Conservation (phyloP, 148 eudicot genomes). For the Beta vulgaris region DNA sequence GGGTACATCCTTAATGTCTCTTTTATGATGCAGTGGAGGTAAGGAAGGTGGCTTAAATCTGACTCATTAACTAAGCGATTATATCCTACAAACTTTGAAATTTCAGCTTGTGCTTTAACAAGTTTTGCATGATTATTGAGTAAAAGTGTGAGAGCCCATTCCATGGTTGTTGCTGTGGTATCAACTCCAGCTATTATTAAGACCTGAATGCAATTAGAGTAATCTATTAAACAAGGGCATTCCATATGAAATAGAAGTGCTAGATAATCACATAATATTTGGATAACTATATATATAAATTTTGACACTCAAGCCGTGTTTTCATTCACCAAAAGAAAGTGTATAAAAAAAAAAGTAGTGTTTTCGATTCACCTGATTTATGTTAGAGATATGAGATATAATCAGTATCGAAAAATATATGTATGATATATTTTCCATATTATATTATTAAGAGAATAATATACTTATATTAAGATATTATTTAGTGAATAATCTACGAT, state of each 20-base stretch:
- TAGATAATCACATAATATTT: neutral
- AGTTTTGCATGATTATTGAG: slow-evolving; percentile 40
- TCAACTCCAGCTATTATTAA: slow-evolving; percentile 35
- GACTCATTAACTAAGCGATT: neutral
- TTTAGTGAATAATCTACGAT: no score
- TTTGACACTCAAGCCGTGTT: no score
- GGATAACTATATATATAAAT: no score
- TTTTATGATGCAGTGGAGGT: neutral
- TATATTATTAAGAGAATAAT: no score
- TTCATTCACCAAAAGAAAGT: no score
- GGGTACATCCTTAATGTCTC: slow-evolving; percentile 4
- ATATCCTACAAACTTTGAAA: neutral
- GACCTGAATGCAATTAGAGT: slow-evolving; percentile 10
- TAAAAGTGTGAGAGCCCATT: slow-evolving; percentile 41
- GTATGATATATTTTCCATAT: no score
- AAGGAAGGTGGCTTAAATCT: neutral
- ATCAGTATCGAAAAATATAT: no score
- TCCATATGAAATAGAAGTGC: neutral
- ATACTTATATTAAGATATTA: no score
- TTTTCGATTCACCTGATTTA: no score
- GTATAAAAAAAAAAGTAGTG: no score
- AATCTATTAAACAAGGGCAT: neutral
- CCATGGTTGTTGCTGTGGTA: slow-evolving; percentile 35
- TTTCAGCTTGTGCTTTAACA: slow-evolving; percentile 1
- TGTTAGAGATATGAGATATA: no score